Percentiles rank a stretch among this genome's conserved stretches.
These are phyloP conservation scores for Thuidium tamariscinum DNA, from an alignment of 225 moss, liverwort and hornwort species.

Conservation along the genomic window DNA sequence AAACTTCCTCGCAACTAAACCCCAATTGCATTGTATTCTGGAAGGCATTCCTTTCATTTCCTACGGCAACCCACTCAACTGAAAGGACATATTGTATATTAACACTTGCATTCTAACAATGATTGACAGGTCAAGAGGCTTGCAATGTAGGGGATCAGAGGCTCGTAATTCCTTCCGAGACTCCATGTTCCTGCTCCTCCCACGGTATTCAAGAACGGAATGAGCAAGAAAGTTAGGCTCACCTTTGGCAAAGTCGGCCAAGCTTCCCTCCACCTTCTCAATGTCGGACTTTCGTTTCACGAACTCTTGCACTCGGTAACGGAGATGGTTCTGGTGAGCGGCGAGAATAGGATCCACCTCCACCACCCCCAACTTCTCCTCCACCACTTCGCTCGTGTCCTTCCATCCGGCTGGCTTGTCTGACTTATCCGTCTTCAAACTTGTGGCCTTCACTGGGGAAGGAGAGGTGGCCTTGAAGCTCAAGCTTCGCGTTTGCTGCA, in stretches of 20 bases:
- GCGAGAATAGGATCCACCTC: slow-evolving; percentile 76
- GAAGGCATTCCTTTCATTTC: neutral
- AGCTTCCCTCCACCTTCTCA: slow-evolving; percentile 75
- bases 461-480: slow-evolving; percentile 19
- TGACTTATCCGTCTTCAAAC: slow-evolving; percentile 61
- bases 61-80: neutral
- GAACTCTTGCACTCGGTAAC: slow-evolving; percentile 50
- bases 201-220: neutral
- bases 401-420: slow-evolving; percentile 54
- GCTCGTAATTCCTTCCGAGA: no score
- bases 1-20: neutral
- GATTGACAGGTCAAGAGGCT: neutral
- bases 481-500: slow-evolving; percentile 28
- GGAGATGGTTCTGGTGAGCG: slow-evolving; percentile 57
- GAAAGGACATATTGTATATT: no score
- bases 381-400: slow-evolving; percentile 23
- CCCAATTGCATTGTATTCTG: neutral
- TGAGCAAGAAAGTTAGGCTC: neutral
- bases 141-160: neutral
- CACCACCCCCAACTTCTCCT: slow-evolving; percentile 61
- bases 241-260: slow-evolving; percentile 71
- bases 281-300: slow-evolving; percentile 48
- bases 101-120: neutral
- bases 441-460: slow-evolving; percentile 46
- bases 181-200: neutral